Evolutionary conservation across 495 filamentous ascomycete genomes (phyloP), one percentile per base, ranked within the genome.

Genomic region (Daldinia grandis): DNA sequence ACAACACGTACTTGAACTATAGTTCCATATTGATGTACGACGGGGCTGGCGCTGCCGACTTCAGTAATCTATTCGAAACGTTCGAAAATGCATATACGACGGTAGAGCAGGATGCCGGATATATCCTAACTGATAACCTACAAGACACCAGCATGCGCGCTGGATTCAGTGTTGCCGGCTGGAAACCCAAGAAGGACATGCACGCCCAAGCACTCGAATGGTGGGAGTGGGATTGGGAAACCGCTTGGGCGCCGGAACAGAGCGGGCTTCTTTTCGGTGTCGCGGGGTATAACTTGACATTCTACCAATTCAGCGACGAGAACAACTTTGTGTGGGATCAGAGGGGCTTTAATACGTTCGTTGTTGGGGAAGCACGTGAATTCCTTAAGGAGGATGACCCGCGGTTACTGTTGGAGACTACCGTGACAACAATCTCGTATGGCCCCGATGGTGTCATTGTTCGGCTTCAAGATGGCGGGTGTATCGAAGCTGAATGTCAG

Each of bases 271-370:
- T 77, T 31, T 78, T 73, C 63, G 76, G 76, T 5, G 62, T 78
- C 37, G 54, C 76, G 5, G 75, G 73, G 10, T 79, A 79, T 58
- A 80, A 80, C 54, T 60, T 75, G 21, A 78, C 78, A 0, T 81
- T 76, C 56, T 79, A 80, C 73, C 78, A 79, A 57, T 77, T 66
- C 66, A 81, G 79, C 40, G 84, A 87, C 9, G 83, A 82, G 31
- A 92, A 92, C 73, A 89, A 92, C 76, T 89, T 86, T 64, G 89
- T 91, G 25, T 80, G 82, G 63, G 91, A 93, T 74, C 84, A 85
- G 38, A 83, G 88, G 3, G 91, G 91, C n/a, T 93, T 87, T 78
- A 90, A 87, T 73, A 73, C 81, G 38, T 86, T 88, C 47, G 84
- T 93, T 55, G 78, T 85, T 21, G 81, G 84, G 31, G 86, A 91